phyloP scores from a whole-genome alignment of 2,329 filamentous ascomycete genomes.

The Beauveria australis region DNA sequence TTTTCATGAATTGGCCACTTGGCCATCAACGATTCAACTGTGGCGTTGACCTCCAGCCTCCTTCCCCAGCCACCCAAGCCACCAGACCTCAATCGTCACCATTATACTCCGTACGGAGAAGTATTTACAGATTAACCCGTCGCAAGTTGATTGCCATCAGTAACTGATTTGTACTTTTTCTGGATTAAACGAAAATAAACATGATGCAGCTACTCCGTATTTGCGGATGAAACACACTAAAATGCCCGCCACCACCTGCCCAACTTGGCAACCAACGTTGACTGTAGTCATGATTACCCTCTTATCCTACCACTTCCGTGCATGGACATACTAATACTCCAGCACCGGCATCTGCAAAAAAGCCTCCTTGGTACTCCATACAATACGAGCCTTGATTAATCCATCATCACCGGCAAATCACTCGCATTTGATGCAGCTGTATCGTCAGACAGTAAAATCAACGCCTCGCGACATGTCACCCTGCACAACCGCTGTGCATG shows the following conservation, averaged over 20 bases:
- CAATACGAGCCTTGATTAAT: no score
- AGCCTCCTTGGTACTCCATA: neutral
- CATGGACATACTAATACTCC: neutral
- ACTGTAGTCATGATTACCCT: neutral
- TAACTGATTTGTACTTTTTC: neutral
- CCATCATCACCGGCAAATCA: no score
- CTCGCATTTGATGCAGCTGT: no score
- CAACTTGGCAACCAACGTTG: neutral
- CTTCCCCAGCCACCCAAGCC: neutral
- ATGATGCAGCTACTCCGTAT: neutral
- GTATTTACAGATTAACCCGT: neutral
- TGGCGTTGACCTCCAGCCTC: neutral
- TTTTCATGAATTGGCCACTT: neutral
- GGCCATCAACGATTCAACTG: neutral
- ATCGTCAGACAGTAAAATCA: neutral
- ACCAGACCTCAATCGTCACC: neutral
- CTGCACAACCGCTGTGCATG: neutral
- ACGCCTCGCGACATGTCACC: neutral
- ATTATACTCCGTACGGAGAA: no score
- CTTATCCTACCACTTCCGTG: neutral
- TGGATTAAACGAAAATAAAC: neutral
- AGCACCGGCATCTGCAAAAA: neutral
- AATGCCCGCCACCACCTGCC: neutral
- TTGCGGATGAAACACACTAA: no score
- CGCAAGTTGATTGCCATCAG: neutral